A percentile compares a stretch with the other conserved stretches of the same genome.
These are phyloP conservation scores for Yarrowia alimentaria DNA, from an alignment of 805 yeast genomes.

Conservation along the genomic window DNA sequence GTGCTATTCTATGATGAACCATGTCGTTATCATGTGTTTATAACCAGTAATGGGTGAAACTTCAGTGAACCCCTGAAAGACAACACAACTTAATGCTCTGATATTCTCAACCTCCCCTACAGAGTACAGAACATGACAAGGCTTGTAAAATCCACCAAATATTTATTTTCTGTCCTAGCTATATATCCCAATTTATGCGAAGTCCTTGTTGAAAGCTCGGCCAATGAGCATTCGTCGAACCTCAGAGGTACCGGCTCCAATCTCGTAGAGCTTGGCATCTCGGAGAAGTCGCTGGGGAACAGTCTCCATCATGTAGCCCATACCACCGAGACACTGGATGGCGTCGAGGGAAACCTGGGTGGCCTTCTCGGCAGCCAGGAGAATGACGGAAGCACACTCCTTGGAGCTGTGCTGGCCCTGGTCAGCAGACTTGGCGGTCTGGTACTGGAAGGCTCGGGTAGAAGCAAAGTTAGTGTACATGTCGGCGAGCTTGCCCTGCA, in stretches of 20 bases:
- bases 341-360: conserved; percentile 40
- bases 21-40: too few species aligned
- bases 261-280: conserved; percentile 40
- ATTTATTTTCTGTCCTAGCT: conserved; percentile 9
- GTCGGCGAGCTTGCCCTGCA: conserved; percentile 40
- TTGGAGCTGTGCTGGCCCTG: conserved; percentile 36
- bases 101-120: too few species aligned
- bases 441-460: conserved; percentile 37
- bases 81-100: too few species aligned
- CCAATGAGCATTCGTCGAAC: conserved; percentile 40
- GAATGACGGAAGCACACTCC: conserved; percentile 40
- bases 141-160: too few species aligned
- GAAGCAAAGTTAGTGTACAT: conserved; percentile 40
- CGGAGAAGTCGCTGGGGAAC: conserved; percentile 39
- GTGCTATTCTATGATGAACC: too few species aligned
- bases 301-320: conserved; percentile 40
- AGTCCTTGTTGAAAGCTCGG: conserved; percentile 38
- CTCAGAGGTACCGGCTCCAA: conserved; percentile 40
- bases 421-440: conserved; percentile 36
- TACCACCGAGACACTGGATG: conserved; percentile 40
- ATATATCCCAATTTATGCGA: not conserved
- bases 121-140: too few species aligned
- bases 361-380: conserved; percentile 40
- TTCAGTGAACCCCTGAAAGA: too few species aligned
- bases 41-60: too few species aligned